Base-by-base conservation (phyloP, 2,329 filamentous ascomycete genomes). In the Aspergillus cejpii region DNA sequence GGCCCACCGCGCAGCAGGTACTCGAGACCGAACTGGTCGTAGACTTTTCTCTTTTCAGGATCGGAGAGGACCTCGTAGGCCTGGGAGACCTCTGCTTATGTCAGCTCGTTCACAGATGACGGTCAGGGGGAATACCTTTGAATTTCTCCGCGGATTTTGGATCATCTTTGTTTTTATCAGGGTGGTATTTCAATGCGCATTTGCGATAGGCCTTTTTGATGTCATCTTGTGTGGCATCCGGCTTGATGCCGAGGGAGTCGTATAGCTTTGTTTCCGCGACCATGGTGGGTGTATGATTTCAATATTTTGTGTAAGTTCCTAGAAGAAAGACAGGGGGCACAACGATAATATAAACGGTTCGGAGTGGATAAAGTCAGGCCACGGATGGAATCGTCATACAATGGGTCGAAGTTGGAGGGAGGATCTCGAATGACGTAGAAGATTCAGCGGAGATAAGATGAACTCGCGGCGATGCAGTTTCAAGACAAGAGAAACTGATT, bases 61-160 rank as follows among this genome's bases (percentile, higher is more conserved):
- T 98, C 92, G 50, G 88, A 94, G 2, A 98, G 82, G 57, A 98
- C 94, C 72, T 98, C 92, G 73, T 96, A 98, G 45, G 92, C 92
- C 72, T 97, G 90, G 1, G 89, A 95, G 53, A 89, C 86, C 67
- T 97, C 92, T 79, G 51, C 31, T 15, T 19, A 19, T 34, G 31
- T 17, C 17, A 34, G 31, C 15, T 11, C 28, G n/a, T n/a, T n/a
- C n/a, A n/a, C n/a, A n/a, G n/a, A n/a, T n/a, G n/a, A n/a, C n/a
- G n/a, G n/a, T n/a, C n/a, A n/a, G n/a, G n/a, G n/a, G n/a, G n/a
- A n/a, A 51, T 68, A 77, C 77, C 77, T 73, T 98, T 98, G 77
- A 98, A 98, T 70, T 91, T 96, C 66, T 97, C 92, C 49, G 81
- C 76, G 6, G 91, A 87, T 41, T 81, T 73, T 23, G 89, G 82